Evolutionary conservation across 805 yeast species (phyloP).

Genomic region (Jamesozyma lodderae): DNA sequence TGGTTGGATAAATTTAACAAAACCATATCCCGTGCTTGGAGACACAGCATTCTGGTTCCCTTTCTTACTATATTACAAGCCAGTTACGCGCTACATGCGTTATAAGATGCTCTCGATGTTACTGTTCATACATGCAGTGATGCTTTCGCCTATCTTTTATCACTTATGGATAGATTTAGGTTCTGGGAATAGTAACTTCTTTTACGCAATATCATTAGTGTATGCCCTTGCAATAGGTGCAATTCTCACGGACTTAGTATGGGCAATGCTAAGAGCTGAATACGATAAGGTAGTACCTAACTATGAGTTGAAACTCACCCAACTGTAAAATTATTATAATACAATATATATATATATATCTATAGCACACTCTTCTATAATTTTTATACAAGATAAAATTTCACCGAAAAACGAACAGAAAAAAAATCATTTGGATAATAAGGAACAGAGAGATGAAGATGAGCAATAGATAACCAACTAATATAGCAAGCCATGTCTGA

Average conservation of each 20-base stretch:
- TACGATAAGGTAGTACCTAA: constrained; percentile 40
- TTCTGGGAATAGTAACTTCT: constrained; percentile 92
- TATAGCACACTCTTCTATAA: too few relatives aligned
- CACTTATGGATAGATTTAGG: constrained; percentile 91
- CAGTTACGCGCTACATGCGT: constrained; percentile 38
- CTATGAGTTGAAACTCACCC: constrained; percentile 39
- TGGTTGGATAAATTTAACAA: constrained; percentile 56
- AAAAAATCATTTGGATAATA: too few relatives aligned
- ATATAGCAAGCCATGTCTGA: background rate
- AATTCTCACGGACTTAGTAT: constrained; percentile 63
- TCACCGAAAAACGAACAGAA: too few relatives aligned
- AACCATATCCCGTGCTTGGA: constrained; percentile 78
- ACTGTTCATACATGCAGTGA: constrained; percentile 46
- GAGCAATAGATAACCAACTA: too few relatives aligned
- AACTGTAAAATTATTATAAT: constrained; percentile 27
- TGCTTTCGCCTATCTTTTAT: constrained; percentile 81
- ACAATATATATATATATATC: background rate
- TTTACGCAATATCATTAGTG: constrained; percentile 84
- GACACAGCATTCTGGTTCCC: constrained; percentile 55
- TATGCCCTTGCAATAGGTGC: constrained; percentile 64
- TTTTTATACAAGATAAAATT: too few relatives aligned
- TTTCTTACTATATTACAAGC: constrained; percentile 40
- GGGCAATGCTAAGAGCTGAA: constrained; percentile 70
- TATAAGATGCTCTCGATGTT: constrained; percentile 43
- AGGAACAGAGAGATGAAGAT: too few relatives aligned